Evolutionary conservation across 129 eudicot species (phyloP).

Genomic region (Pseudognaphalium luteoalbum): DNA sequence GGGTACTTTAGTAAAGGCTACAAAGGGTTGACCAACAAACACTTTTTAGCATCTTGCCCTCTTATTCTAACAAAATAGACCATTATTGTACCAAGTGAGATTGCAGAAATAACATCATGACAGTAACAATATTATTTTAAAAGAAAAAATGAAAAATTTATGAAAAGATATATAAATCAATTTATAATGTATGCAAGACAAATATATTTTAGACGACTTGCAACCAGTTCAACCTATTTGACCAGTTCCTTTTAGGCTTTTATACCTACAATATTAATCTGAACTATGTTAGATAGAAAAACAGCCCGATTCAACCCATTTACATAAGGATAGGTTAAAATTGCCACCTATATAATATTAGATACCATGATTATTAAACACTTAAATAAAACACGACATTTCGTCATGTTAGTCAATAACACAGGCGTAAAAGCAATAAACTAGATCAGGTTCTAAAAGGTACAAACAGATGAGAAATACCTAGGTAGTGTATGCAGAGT

Average conservation of each 20-base stretch:
- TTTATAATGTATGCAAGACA: not conserved
- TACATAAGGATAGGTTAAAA: not conserved
- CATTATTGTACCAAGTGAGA: not conserved
- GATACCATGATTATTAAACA: not conserved
- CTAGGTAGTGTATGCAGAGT: constrained; percentile 85
- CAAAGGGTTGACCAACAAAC: not conserved
- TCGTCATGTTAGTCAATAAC: constrained; percentile 6
- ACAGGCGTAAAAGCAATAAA: constrained; percentile 1
- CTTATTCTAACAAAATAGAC: not conserved
- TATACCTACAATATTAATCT: not conserved
- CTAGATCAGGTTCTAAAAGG: not conserved
- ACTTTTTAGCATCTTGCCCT: not conserved
- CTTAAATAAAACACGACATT: not conserved
- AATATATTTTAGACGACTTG: not conserved
- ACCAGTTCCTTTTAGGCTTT: not conserved
- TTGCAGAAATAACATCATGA: not conserved
- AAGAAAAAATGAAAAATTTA: not conserved
- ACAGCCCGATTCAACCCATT: not conserved
- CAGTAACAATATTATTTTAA: not conserved
- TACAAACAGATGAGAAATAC: constrained; percentile 37
- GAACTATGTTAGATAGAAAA: not conserved
- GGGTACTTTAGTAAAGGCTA: not conserved
- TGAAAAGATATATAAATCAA: not conserved
- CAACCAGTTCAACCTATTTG: not conserved
- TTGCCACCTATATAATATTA: not conserved